Evolutionary conservation across 495 filamentous ascomycete species (phyloP), one percentile per base, ranked within the genome.

Genomic region (Daldinia loculata): DNA sequence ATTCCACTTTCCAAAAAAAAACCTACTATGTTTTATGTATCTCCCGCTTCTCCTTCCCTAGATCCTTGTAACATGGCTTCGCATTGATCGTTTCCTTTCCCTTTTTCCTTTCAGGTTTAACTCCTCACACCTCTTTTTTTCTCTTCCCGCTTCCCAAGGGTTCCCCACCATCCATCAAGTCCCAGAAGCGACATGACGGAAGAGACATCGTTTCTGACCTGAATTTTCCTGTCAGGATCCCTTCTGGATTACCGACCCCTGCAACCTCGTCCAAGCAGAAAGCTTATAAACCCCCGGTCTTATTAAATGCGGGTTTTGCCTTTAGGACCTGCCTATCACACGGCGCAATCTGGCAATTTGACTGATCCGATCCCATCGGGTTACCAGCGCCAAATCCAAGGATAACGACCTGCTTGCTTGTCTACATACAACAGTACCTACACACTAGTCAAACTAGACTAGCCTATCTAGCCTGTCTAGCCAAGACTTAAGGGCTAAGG

Each of bases 321-420:
- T 55, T 63, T 70, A 45, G 55, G 63, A 63, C 71, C 71, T 74
- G 59, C 71, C 71, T 74, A 74, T 74, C 71, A 74, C 45, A 70
- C 66, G 57, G 67, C 71, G 58, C 63, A 74, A 74, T 76, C 71
- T 74, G 65, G 71, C 68, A 76, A 74, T 72, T 74, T 63, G 30
- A 70, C 71, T 74, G 69, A 74, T 76, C 71, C 68, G 62, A 71
- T 71, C 70, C 69, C 69, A 66, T 67, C 63, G 63, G 68, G 64
- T 72, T 72, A 75, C 70, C 64, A 71, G 65, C 61, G 36, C 69
- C 66, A 61, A 68, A 66, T 65, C 52, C 64, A 68, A 66, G 62
- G 60, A 50, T 51, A 43, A 70, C 61, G 45, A 67, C 62, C 58
- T 51, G 55, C 41, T 59, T n/a, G n/a, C 11, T 2, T 24, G 8